Base-by-base conservation (phyloP, 805 yeast genomes). In the Candida patagonica region DNA sequence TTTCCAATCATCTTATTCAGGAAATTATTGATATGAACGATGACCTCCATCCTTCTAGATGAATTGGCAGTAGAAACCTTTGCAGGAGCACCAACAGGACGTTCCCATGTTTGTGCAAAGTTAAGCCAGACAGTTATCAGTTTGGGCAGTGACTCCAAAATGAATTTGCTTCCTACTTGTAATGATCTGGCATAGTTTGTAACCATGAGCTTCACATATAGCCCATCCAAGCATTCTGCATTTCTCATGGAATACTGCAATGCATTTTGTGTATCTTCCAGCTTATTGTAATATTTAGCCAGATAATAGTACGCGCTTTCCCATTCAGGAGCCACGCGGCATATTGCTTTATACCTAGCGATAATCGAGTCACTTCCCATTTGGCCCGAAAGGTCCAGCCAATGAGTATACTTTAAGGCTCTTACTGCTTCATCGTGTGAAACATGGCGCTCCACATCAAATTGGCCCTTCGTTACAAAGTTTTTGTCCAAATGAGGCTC, bases 121-220 rank as follows among this genome's bases (percentile, higher is more conserved):
- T 88, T 95, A 19, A 92, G 64, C 98, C 98, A 92, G 6, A 84
- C 70, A 0, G 95, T 86, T 4, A 88, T 71, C n/a, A 85, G 73
- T 52, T 86, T 87, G 0, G 98, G 97, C 16, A 92, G 62, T 0
- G 89, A 80, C 59, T 92, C 96, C 53, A 77, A 77, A 2, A 84
- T 71, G 52, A 76, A 80, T 26, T 73, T 69, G 2, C 78, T 68
- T 1, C 92, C 86, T 30, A 68, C 65, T 7, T 70, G 67, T 20
- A 84, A 67, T 0, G 89, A 74, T 24, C 71, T 67, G 24, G 76
- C 60, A 51, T 80, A 82, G 30, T 70, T 64, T 6, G 67, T 55
- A 6, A 83, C 72, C 26, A 80, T 73, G 15, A 67, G 67, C 17
- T 62, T 65, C 46, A 81, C 83, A 44, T 72, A 65, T 6, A 63